Evolutionary conservation across 257 asterid species (phyloP).

Genomic region (Verbena officinalis): DNA sequence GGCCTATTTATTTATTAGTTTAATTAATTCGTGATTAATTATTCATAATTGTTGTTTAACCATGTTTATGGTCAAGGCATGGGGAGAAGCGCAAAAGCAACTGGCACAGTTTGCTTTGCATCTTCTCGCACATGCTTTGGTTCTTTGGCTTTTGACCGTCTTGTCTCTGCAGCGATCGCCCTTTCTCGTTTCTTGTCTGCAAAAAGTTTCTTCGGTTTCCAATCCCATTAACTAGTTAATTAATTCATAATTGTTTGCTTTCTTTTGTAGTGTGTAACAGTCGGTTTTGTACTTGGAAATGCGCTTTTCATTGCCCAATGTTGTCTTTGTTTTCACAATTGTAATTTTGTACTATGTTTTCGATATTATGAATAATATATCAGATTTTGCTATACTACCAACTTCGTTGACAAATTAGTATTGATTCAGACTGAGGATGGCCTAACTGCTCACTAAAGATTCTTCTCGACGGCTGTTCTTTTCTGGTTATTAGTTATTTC

Average conservation of each 20-base stretch:
- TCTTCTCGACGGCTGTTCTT: no score
- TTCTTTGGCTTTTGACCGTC: constrained; percentile 39
- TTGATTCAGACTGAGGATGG: neutral
- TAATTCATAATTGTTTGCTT: neutral
- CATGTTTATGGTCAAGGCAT: constrained; percentile 42
- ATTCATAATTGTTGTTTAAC: neutral
- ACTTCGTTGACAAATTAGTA: neutral
- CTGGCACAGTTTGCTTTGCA: constrained; percentile 29
- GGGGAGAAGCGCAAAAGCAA: constrained; percentile 38
- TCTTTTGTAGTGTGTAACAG: neutral
- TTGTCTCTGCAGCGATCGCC: constrained; percentile 16
- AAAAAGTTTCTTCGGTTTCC: constrained; percentile 18
- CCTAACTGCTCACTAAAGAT: neutral
- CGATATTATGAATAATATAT: neutral
- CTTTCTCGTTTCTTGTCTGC: neutral
- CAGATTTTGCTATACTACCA: neutral
- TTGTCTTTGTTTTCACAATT: no score
- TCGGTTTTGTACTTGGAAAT: neutral
- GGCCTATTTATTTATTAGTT: constrained; percentile 7
- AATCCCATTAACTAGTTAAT: neutral
- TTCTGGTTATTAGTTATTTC: no score
- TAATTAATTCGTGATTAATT: neutral
- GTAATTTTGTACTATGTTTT: no score
- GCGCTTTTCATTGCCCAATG: neutral
- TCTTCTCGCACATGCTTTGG: constrained; percentile 39